A percentile compares a stretch with the other conserved stretches of the same genome.
phyloP scores from a whole-genome alignment of 345 rosid species.

The Gossypium herbaceum region DNA sequence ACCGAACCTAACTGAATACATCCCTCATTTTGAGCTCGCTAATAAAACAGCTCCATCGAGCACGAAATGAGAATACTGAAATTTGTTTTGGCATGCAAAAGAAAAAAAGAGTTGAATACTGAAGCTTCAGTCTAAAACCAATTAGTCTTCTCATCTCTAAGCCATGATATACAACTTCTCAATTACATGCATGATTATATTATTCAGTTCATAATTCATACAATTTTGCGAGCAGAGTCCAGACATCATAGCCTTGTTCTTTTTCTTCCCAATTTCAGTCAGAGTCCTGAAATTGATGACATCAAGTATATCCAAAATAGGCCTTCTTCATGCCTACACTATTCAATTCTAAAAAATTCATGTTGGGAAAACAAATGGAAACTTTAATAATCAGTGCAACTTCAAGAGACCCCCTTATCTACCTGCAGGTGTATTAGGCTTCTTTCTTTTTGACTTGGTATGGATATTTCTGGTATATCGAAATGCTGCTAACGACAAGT shows the following conservation, averaged over 20 bases:
- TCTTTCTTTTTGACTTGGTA: constrained; percentile 69
- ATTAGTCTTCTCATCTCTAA: background rate
- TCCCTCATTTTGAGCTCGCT: too few relatives aligned
- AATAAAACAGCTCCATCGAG: too few relatives aligned
- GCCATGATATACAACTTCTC: background rate
- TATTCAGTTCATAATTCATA: background rate
- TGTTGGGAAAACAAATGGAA: background rate
- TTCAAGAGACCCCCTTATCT: background rate
- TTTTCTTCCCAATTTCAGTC: too few relatives aligned
- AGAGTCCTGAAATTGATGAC: background rate
- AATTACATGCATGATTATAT: constrained; percentile 1
- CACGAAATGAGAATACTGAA: too few relatives aligned
- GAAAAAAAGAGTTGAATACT: background rate
- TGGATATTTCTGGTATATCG: constrained; percentile 88
- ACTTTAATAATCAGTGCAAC: background rate
- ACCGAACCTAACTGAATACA: too few relatives aligned
- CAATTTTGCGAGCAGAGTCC: background rate
- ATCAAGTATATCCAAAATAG: background rate
- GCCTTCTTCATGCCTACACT: constrained; percentile 8
- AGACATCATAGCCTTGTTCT: too few relatives aligned
- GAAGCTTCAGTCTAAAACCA: background rate
- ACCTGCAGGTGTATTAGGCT: constrained; percentile 24
- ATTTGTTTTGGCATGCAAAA: too few relatives aligned
- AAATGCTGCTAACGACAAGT: constrained; percentile 74
- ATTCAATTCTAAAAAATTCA: background rate